Evolutionary conservation across 2,329 filamentous ascomycete genomes (phyloP).

Genomic region (Ceratocystis colombiana): DNA sequence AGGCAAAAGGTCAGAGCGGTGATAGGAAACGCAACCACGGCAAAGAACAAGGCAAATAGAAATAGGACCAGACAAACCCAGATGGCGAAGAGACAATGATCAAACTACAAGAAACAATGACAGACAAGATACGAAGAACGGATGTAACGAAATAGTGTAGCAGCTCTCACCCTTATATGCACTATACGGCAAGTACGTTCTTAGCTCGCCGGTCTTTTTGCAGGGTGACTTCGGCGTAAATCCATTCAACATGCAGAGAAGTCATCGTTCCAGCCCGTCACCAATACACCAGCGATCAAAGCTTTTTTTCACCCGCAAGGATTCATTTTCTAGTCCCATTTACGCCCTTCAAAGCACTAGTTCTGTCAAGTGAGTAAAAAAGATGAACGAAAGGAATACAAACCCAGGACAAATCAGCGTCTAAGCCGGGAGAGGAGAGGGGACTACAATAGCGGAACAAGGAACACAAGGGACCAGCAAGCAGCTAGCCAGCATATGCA

Average conservation of each 20-base stretch:
- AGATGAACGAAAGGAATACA: background rate
- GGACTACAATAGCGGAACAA: background rate
- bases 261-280: background rate
- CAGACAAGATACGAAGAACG: background rate
- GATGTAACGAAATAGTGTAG: background rate
- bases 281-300: conserved; percentile 6
- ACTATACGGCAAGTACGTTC: background rate
- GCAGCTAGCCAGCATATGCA: background rate
- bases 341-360: background rate
- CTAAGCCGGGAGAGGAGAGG: background rate
- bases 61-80: background rate
- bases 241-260: background rate
- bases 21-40: background rate
- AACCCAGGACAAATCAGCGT: background rate
- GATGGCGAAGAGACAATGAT: background rate
- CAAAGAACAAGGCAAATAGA: background rate
- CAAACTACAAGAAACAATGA: background rate
- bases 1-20: background rate
- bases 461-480: background rate
- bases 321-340: background rate
- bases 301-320: conserved; percentile 7
- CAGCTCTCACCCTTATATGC: background rate
- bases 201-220: background rate
- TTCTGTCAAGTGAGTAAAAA: background rate
- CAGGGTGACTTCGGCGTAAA: conserved; percentile 1